phyloP scores from a whole-genome alignment of 805 yeast species.

The Wickerhamomyces sydowiorum region DNA sequence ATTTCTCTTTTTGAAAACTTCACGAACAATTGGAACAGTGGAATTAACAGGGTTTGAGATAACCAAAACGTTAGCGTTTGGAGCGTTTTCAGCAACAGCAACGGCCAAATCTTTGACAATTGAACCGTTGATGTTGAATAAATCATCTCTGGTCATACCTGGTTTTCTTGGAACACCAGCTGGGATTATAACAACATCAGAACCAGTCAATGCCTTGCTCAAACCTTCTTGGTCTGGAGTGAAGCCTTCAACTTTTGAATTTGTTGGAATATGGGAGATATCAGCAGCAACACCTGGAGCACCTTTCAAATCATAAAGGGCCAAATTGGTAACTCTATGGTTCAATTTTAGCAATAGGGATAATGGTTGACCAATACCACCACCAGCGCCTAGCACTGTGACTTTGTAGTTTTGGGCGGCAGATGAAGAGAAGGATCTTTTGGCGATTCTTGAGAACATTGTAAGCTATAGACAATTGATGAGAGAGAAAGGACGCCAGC shows the following conservation, averaged over 20 bases:
- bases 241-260: constrained; percentile 83
- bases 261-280: constrained; percentile 88
- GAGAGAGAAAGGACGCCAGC: too few relatives aligned
- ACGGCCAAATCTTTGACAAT: constrained; percentile 90
- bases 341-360: constrained; percentile 80
- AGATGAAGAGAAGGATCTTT: constrained; percentile 63
- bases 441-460: constrained; percentile 54
- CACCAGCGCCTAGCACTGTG: constrained; percentile 76
- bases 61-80: constrained; percentile 76
- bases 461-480: too few relatives aligned
- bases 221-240: constrained; percentile 76
- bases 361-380: constrained; percentile 95
- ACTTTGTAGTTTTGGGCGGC: constrained; percentile 69
- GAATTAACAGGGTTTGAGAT: constrained; percentile 97
- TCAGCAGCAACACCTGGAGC: constrained; percentile 98
- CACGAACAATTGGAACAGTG: constrained; percentile 94
- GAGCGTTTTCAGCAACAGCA: constrained; percentile 75
- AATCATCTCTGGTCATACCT: constrained; percentile 97
- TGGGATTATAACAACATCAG: constrained; percentile 83
- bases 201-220: constrained; percentile 61
- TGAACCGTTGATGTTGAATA: constrained; percentile 93
- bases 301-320: constrained; percentile 84
- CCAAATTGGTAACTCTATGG: constrained; percentile 79
- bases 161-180: constrained; percentile 99
- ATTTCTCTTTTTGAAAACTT: constrained; percentile 79